A percentile compares a stretch with the other conserved stretches of the same genome.
phyloP scores from a whole-genome alignment of 768 basidiomycete genomes.

The Termitomyces sp. region DNA sequence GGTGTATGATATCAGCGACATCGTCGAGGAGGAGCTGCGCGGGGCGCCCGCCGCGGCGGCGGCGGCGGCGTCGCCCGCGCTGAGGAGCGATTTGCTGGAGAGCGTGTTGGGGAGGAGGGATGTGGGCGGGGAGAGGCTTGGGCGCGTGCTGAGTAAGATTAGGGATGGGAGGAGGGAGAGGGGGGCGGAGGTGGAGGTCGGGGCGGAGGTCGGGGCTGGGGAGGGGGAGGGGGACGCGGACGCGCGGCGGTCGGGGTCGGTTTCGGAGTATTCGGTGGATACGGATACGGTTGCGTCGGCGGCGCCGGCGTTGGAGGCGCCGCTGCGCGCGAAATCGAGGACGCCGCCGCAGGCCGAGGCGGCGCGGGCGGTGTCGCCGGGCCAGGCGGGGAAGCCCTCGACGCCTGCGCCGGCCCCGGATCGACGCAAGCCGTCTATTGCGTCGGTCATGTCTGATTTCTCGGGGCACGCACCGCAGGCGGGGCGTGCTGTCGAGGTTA shows the following conservation, averaged over 20 bases:
- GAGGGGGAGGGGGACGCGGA: slow-evolving; percentile 18
- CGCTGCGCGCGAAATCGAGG: slow-evolving; percentile 20
- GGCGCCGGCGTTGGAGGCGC: neutral
- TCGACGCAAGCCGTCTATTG: slow-evolving; percentile 64
- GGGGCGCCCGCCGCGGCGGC: slow-evolving; percentile 18
- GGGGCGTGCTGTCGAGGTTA: slow-evolving; percentile 16
- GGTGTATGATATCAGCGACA: slow-evolving; percentile 89
- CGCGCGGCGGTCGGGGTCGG: slow-evolving; percentile 31
- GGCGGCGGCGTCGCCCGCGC: too few species aligned
- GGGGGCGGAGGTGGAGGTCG: neutral
- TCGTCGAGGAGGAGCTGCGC: slow-evolving; percentile 87
- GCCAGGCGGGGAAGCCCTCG: too few species aligned
- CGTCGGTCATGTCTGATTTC: slow-evolving; percentile 66
- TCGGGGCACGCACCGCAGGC: slow-evolving; percentile 44
- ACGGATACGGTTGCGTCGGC: slow-evolving; percentile 17
- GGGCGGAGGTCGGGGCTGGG: too few species aligned
- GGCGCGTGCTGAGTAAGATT: slow-evolving; percentile 72
- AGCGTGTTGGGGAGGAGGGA: slow-evolving; percentile 57
- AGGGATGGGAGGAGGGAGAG: slow-evolving; percentile 46
- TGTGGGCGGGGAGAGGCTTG: slow-evolving; percentile 61
- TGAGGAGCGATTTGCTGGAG: slow-evolving; percentile 64
- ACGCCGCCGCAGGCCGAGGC: slow-evolving; percentile 6
- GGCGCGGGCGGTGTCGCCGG: neutral
- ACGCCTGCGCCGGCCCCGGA: slow-evolving; percentile 15
- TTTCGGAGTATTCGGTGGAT: slow-evolving; percentile 58